Percentiles rank a stretch among this genome's conserved stretches.
phyloP scores from a whole-genome alignment of 2,329 filamentous ascomycete genomes.

The Zasmidium cellare region DNA sequence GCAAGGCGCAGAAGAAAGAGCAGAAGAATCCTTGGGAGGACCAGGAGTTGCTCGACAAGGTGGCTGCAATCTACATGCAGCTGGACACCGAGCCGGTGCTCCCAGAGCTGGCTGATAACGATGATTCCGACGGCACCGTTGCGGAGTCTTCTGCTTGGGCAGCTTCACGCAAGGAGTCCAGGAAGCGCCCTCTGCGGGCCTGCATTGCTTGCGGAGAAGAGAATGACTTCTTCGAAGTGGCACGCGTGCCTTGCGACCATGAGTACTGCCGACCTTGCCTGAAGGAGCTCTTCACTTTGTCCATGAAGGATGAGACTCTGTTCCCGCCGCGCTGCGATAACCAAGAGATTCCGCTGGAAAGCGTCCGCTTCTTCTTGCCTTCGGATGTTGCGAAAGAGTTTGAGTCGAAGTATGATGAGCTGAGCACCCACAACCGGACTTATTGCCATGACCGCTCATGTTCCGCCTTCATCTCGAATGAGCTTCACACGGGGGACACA shows the following conservation, averaged over 20 bases:
- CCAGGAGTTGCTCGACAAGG: conserved; percentile 23
- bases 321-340: conserved; percentile 59
- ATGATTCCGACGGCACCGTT: conserved; percentile 16
- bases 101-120: conserved; percentile 1
- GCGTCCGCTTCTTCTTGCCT: conserved; percentile 39
- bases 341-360: conserved; percentile 41
- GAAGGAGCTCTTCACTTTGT: conserved; percentile 42
- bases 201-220: conserved; percentile 34
- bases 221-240: conserved; percentile 30
- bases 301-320: conserved; percentile 51
- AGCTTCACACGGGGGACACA: conserved; percentile 20
- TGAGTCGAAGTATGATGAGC: conserved; percentile 50
- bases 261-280: conserved; percentile 56
- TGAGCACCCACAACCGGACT: conserved; percentile 47
- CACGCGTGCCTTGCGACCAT: conserved; percentile 40
- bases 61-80: conserved; percentile 24
- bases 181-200: conserved; percentile 4
- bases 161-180: conserved; percentile 10
- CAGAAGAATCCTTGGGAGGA: conserved; percentile 17
- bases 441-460: conserved; percentile 54
- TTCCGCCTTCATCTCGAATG: conserved; percentile 49
- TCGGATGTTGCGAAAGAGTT: conserved; percentile 39
- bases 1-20: conserved; percentile 6
- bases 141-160: conserved; percentile 24
- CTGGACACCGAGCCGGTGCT: background rate